Base-by-base conservation (phyloP, 1,284 basidiomycete genomes). In the Coniferiporia sulphurascens region DNA sequence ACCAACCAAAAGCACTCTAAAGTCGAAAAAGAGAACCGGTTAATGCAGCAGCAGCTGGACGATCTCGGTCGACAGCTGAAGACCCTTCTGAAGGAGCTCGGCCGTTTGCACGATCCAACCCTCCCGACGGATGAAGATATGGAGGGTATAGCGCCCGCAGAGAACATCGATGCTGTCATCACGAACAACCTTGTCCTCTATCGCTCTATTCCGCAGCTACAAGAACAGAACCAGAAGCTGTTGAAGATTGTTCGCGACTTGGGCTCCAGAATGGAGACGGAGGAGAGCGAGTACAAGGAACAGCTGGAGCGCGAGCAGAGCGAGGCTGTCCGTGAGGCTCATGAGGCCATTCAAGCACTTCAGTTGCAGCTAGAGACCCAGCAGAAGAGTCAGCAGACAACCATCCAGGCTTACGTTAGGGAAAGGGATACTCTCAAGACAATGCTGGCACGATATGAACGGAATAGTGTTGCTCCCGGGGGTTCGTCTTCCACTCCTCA, bases 1-100 rank as follows among this genome's bases (percentile, higher is more conserved):
- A 78, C 79, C 36, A 74, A 80, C 1, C 86, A 89, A 64, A 87
- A 87, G 64, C 73, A 86, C 9, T 68, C 74, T 15, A 86, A 38
- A 15, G 17, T 19, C 6, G 35, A 56, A 17, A 79, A 82, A 21
- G 93, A 96, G 73, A 86, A 86, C 61, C 76, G 80, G 3, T 76
- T 91, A 7, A 79, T 97, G 46, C 82, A 89, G 67, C 80, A 83
- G 60, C 91, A 93, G 67, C 81, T 95, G 10, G 81, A 87, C 56
- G 96, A 99, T 69, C 84, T 98, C 10, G 87, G 91, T 19, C 84
- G 87, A 0, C 96, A 99, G 72, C 83, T 98, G 6, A 89, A 92
- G 64, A 74, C 76, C 0, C 81, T 99, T 5, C 76, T 90, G 3
- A 88, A 88, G 52, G 89, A 95, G 65, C 77, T 97, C 43, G 86